phyloP scores from a whole-genome alignment of 495 filamentous ascomycete species.

The Delitschia confertaspora region DNA sequence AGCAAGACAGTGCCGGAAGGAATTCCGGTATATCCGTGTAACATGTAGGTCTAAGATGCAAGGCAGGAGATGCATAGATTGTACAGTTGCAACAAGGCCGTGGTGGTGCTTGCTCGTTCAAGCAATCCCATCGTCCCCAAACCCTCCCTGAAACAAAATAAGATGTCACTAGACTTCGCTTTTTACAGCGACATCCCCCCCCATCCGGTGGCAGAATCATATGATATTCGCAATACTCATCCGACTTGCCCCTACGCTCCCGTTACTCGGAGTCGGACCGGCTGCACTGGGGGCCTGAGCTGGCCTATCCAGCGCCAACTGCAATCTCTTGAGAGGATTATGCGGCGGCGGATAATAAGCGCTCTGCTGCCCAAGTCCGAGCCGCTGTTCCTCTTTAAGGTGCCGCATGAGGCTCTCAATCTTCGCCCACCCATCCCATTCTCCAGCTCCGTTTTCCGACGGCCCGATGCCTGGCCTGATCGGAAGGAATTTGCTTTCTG shows the following conservation, averaged over 20 bases:
- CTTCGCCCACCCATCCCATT: conserved; percentile 48
- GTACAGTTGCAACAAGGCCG: too few relatives aligned
- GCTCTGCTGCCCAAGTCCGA: conserved; percentile 11
- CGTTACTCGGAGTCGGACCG: conserved; percentile 1
- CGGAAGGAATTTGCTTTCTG: conserved; percentile 19
- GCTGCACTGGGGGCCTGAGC: neutral
- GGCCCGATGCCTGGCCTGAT: conserved; percentile 32
- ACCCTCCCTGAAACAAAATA: too few relatives aligned
- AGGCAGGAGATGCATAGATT: too few relatives aligned
- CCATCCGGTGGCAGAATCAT: conserved; percentile 9
- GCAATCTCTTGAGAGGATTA: conserved; percentile 26
- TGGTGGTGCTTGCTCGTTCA: too few relatives aligned
- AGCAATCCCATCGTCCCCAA: too few relatives aligned
- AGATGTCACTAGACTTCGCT: too few relatives aligned
- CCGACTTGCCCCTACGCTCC: conserved; percentile 25
- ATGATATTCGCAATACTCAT: conserved; percentile 36
- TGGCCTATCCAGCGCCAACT: conserved; percentile 19
- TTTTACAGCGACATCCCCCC: too few relatives aligned
- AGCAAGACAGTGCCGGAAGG: too few relatives aligned
- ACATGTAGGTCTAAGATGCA: too few relatives aligned
- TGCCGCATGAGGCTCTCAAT: conserved; percentile 44
- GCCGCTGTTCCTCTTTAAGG: conserved; percentile 38
- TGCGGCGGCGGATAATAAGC: conserved; percentile 25
- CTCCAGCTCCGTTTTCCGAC: conserved; percentile 41
- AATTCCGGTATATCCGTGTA: too few relatives aligned